Conservation (phyloP, 768 basidiomycete species). For the Leucocoprinus leucothites region DNA sequence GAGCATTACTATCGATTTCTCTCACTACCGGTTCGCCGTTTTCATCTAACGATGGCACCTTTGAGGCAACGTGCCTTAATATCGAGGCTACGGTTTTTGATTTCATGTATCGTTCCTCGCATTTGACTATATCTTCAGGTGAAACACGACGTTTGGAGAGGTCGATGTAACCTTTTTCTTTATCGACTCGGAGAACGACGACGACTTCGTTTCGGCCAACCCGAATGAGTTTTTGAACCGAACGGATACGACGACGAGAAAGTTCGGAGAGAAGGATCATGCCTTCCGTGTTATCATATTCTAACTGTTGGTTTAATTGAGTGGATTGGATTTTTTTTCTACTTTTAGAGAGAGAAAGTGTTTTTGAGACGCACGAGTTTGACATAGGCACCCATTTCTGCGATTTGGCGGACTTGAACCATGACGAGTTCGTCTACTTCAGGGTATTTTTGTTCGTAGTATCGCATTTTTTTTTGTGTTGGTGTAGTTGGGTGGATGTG, state of each 20-base stretch:
- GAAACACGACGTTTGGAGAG: conserved; percentile 97
- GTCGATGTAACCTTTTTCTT: conserved; percentile 99
- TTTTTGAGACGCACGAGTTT: conserved; percentile 70
- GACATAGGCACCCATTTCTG: conserved; percentile 99
- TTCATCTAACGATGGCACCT: conserved; percentile 51
- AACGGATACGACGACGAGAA: conserved; percentile 91
- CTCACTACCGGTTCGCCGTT: conserved; percentile 26
- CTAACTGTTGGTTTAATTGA: conserved; percentile 56
- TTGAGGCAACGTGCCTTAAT: conserved; percentile 86
- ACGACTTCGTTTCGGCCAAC: conserved; percentile 98
- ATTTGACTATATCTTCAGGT: conserved; percentile 97
- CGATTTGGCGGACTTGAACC: conserved; percentile 99
- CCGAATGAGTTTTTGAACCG: conserved; percentile 96
- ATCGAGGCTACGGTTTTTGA: conserved; percentile 94
- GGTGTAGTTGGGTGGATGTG: no score
- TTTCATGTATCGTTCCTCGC: conserved; percentile 98
- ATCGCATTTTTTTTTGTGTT: conserved; percentile 87
- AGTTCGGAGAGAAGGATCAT: conserved; percentile 99
- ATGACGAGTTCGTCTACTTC: conserved; percentile 98
- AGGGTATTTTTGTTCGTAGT: conserved; percentile 91
- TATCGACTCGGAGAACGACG: conserved; percentile 96
- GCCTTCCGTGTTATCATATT: conserved; percentile 98
- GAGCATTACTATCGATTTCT: conserved; percentile 28
- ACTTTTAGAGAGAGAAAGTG: not conserved
- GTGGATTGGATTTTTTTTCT: not conserved